phyloP scores from a whole-genome alignment of 257 asterid genomes.

The Coffea eugenioides region DNA sequence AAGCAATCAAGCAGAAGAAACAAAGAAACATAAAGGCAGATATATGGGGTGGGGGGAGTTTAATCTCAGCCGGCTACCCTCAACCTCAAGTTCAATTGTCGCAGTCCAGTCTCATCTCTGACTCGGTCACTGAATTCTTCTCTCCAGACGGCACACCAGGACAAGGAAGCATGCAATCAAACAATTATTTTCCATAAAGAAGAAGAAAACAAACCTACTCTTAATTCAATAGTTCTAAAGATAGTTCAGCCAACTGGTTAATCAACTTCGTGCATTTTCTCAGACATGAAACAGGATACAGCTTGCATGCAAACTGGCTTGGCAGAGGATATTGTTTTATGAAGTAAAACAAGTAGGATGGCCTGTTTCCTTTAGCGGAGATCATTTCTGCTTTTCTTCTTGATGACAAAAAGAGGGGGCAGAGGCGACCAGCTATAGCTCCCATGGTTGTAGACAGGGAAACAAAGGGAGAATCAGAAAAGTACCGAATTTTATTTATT shows the following conservation, averaged over 20 bases:
- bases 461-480: no score
- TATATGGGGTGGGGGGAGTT: background rate
- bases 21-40: background rate
- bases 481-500: no score
- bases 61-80: background rate
- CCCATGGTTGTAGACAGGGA: no score
- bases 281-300: background rate
- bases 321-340: background rate
- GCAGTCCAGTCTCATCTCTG: background rate
- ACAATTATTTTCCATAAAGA: background rate
- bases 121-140: constrained; percentile 10
- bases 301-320: background rate
- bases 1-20: background rate
- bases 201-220: background rate
- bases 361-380: background rate
- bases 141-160: constrained; percentile 9
- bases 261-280: background rate
- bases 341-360: background rate
- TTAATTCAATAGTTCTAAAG: no score
- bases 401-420: background rate
- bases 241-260: background rate
- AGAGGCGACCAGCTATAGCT: no score
- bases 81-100: background rate
- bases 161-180: background rate
- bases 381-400: background rate